These are phyloP conservation scores for Glycyrrhiza uralensis DNA, from an alignment of 306 rosid genomes.

Conservation along the genomic window DNA sequence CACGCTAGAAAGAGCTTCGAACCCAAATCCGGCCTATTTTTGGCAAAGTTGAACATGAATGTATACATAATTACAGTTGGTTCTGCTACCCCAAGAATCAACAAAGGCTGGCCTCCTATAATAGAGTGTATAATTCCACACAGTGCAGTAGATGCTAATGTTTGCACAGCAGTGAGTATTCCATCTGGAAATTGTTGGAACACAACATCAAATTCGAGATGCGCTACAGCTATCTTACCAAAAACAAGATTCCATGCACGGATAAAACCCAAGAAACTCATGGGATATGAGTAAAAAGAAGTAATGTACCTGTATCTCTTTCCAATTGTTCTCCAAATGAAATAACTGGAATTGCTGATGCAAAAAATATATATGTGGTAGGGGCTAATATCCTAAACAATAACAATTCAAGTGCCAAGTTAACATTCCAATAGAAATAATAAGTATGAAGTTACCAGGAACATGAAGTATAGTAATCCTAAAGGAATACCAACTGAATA, in stretches of 20 bases:
- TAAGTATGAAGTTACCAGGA: background rate
- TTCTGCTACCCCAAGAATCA: constrained; percentile 86
- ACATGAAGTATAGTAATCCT: constrained; percentile 12
- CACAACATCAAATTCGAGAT: constrained; percentile 22
- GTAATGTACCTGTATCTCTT: constrained; percentile 55
- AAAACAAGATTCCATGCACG: background rate
- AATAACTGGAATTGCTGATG: constrained; percentile 82
- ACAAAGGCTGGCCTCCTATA: constrained; percentile 76
- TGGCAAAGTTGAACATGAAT: constrained; percentile 78
- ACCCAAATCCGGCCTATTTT: constrained; percentile 71
- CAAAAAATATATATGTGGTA: constrained; percentile 72
- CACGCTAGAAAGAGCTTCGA: constrained; percentile 75
- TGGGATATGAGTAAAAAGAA: background rate
- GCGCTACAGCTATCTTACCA: background rate
- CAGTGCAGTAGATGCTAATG: constrained; percentile 73
- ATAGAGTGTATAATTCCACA: constrained; percentile 85
- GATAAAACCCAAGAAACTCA: background rate
- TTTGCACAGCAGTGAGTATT: constrained; percentile 77
- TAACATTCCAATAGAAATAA: constrained; percentile 5
- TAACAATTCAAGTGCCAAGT: constrained; percentile 5
- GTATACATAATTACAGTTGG: constrained; percentile 86
- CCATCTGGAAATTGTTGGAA: constrained; percentile 51
- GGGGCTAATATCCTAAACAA: constrained; percentile 72
- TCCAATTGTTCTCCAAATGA: constrained; percentile 82
- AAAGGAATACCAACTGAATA: background rate